Evolutionary conservation across 441 rosid genomes (phyloP), one percentile per base, ranked within the genome.

Genomic region (Euphorbia corollata): DNA sequence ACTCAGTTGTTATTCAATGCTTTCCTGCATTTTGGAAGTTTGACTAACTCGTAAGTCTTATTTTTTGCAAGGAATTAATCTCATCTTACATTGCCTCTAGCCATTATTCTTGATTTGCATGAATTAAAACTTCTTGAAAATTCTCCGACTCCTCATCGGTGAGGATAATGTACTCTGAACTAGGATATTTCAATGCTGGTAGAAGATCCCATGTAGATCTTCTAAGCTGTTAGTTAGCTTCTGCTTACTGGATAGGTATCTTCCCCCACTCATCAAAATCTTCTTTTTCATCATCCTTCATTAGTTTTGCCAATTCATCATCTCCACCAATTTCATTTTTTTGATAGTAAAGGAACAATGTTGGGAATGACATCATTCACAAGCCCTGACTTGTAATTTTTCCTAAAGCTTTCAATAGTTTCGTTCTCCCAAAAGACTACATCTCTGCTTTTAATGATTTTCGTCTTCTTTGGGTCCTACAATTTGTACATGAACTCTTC

Each of bases 241-340:
- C 57, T 18, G 11, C 57, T 18, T 53, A 24, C 12, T 20, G 23
- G 54, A 5, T 50, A 6, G 57, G 24, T 18, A 19, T 24, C 23
- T 53, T 24, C 57, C 57, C 57, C 57, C 19, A 8, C 57, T 53
- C 57, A 53, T 53, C 57, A 53, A 20, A 2, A 53, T 53, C 57
- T 19, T 53, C 22, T 18, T 2, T 12, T 22, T 53, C 56, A 5
- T 51, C 3, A 16, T n/a, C 56, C 56, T 51, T 6, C 19, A 51
- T 51, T 19, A 18, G 9, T n/a, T 53, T 8, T 19, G 24, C 23
- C 8, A 53, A 0, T 20, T 53, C 57, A 53, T 19, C 10, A 53
- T 53, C 10, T 53, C 12, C 57, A 53, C 22, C 23, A 18, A 7
- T 53, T 0, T 1, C 10, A 53, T 19, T n/a, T 0, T n/a, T 53